Evolutionary conservation across 2,329 filamentous ascomycete species (phyloP).

Genomic region (Arthrobotrys sphaeroides): DNA sequence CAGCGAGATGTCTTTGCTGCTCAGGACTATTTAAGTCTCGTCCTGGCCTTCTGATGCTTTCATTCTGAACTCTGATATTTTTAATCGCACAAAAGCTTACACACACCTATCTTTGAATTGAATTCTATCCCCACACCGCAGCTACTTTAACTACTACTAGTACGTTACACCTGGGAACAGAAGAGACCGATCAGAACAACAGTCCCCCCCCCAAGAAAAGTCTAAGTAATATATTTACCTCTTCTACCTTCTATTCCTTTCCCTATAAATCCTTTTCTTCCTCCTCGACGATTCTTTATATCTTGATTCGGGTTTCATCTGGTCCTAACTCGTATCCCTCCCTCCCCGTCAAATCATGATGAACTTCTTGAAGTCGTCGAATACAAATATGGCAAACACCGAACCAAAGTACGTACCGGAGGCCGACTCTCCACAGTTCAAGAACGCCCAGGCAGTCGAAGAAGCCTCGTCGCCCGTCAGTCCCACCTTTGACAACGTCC

Average conservation of each 20-base stretch:
- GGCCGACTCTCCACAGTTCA: constrained; percentile 32
- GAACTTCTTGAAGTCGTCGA: constrained; percentile 28
- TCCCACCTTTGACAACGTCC: constrained; percentile 26
- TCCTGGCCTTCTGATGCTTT: constrained; percentile 27
- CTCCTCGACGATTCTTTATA: not conserved
- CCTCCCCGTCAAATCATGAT: not conserved
- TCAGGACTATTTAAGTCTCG: constrained; percentile 37
- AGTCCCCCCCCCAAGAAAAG: not conserved
- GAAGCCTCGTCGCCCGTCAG: constrained; percentile 29
- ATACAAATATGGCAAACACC: constrained; percentile 26
- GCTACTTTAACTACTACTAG: no score
- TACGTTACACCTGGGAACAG: not conserved
- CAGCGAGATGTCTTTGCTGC: not conserved
- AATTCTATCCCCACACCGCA: not conserved
- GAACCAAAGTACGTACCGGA: constrained; percentile 36
- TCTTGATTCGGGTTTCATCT: not conserved
- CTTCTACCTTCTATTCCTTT: not conserved
- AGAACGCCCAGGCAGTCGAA: constrained; percentile 48
- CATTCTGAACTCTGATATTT: constrained; percentile 38
- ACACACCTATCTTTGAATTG: no score
- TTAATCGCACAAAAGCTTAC: constrained; percentile 27
- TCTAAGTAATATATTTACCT: constrained; percentile 24
- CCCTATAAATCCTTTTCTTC: not conserved
- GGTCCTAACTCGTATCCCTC: constrained; percentile 12
- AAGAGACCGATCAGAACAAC: not conserved